phyloP scores from a whole-genome alignment of 192 early-diverging fungal genomes.

The Backusella psychrophila region DNA sequence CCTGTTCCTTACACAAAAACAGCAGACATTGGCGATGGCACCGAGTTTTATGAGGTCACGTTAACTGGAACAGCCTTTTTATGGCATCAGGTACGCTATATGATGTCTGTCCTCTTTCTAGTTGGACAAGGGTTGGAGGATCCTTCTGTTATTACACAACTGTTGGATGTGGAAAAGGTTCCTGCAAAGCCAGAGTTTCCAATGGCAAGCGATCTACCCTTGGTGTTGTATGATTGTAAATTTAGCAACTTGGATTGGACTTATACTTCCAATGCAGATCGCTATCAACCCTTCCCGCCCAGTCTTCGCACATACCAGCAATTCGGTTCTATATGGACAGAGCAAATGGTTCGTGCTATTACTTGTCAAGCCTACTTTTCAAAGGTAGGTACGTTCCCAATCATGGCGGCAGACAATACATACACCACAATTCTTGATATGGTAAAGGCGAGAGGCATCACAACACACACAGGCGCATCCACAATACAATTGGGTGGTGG shows the following conservation, averaged over 20 bases:
- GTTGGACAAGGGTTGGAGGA: slow-evolving; percentile 80
- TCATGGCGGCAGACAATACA: neutral
- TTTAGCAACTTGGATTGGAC: slow-evolving; percentile 67
- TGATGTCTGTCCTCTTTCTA: slow-evolving; percentile 88
- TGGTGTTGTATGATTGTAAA: slow-evolving; percentile 86
- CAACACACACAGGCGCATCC: neutral
- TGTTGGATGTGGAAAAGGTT: slow-evolving; percentile 66
- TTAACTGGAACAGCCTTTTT: slow-evolving; percentile 88
- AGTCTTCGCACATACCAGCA: slow-evolving; percentile 41
- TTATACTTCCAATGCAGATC: slow-evolving; percentile 38
- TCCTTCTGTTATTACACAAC: slow-evolving; percentile 61
- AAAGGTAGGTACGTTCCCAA: slow-evolving; percentile 7
- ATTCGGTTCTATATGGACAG: slow-evolving; percentile 47
- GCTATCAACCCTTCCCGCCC: slow-evolving; percentile 26
- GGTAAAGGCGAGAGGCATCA: neutral
- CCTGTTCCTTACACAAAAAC: slow-evolving; percentile 37
- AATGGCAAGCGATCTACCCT: slow-evolving; percentile 87
- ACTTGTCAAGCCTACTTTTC: slow-evolving; percentile 41
- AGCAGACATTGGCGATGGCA: neutral
- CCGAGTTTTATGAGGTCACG: slow-evolving; percentile 65
- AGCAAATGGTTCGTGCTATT: slow-evolving; percentile 46
- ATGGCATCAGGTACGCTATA: slow-evolving; percentile 98
- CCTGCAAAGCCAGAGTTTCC: slow-evolving; percentile 84
- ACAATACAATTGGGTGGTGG: slow-evolving; percentile 33
- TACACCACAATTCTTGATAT: neutral